Evolutionary conservation across 257 asterid genomes (phyloP).

Genomic region (Penstemon eatonii): DNA sequence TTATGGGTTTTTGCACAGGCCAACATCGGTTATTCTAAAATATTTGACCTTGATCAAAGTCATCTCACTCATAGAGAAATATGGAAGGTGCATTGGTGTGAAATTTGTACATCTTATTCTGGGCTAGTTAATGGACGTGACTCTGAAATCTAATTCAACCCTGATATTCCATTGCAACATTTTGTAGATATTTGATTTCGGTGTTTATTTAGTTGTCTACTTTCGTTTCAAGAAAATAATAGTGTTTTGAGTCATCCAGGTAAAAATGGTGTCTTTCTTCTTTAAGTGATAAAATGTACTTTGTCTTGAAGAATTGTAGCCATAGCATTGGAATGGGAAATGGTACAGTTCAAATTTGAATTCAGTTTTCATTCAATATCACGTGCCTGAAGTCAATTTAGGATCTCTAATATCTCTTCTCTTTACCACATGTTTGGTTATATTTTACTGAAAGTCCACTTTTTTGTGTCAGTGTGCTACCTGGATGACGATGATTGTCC

Average conservation of each 20-base stretch:
- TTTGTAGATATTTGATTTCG: constrained; percentile 4
- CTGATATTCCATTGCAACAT: background rate
- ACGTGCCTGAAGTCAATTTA: constrained; percentile 10
- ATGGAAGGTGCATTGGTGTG: constrained; percentile 74
- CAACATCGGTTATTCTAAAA: constrained; percentile 71
- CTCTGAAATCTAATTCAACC: too few relatives aligned
- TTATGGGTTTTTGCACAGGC: constrained; percentile 88
- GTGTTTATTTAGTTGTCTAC: background rate
- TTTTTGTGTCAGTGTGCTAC: constrained; percentile 79
- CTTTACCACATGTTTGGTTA: constrained; percentile 22
- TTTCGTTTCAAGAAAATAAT: background rate
- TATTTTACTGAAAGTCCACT: constrained; percentile 26
- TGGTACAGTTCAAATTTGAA: constrained; percentile 4
- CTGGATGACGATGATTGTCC: constrained; percentile 96
- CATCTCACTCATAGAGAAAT: constrained; percentile 90
- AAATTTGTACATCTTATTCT: constrained; percentile 12
- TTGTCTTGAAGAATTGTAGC: constrained; percentile 12
- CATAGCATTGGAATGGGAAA: constrained; percentile 14
- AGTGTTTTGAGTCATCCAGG: background rate
- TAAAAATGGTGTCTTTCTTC: too few relatives aligned
- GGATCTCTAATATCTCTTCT: constrained; percentile 15
- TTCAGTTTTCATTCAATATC: background rate
- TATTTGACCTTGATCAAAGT: constrained; percentile 91
- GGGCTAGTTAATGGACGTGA: constrained; percentile 2
- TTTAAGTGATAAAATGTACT: background rate